These are phyloP conservation scores for Phytophthora pinifolia DNA, from an alignment of 352 stramenopile genomes.

Conservation along the genomic window DNA sequence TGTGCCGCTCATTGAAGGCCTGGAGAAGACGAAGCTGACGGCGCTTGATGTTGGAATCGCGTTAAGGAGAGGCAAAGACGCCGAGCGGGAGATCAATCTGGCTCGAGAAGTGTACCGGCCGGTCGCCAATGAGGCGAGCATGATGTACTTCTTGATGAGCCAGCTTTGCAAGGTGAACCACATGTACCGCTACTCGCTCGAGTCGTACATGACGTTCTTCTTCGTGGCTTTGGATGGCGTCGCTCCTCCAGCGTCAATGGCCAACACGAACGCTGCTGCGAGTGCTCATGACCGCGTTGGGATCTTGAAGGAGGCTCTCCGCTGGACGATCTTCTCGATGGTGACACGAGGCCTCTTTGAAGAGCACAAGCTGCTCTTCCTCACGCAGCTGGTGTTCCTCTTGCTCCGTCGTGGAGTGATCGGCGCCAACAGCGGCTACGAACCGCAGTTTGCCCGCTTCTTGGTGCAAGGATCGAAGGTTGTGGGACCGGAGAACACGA, in stretches of 20 bases:
- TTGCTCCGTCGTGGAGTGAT: slow-evolving; percentile 73
- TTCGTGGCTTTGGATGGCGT: slow-evolving; percentile 81
- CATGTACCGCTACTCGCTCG: slow-evolving; percentile 95
- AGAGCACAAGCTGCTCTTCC: slow-evolving; percentile 90
- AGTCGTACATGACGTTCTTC: slow-evolving; percentile 90
- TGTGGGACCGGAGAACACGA: slow-evolving; percentile 66
- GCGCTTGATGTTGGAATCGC: slow-evolving; percentile 86
- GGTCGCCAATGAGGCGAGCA: slow-evolving; percentile 86
- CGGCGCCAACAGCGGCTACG: slow-evolving; percentile 70
- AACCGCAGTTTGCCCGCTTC: slow-evolving; percentile 71
- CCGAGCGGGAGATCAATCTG: slow-evolving; percentile 91
- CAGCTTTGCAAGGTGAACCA: slow-evolving; percentile 89
- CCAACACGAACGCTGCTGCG: slow-evolving; percentile 8
- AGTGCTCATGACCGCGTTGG: slow-evolving; percentile 58
- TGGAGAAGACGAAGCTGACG: slow-evolving; percentile 91
- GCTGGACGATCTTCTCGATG: slow-evolving; percentile 90
- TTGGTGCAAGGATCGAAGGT: slow-evolving; percentile 75
- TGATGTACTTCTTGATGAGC: slow-evolving; percentile 93
- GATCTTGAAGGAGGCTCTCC: slow-evolving; percentile 70
- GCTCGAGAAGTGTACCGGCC: slow-evolving; percentile 90
- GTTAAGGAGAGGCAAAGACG: slow-evolving; percentile 81
- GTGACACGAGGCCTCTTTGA: slow-evolving; percentile 91
- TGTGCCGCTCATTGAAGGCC: slow-evolving; percentile 90
- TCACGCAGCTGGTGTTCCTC: slow-evolving; percentile 87
- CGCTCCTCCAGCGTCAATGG: slow-evolving; percentile 9